Base-by-base conservation (phyloP, 78 protist genomes). In the Isochrysis galbana region DNA sequence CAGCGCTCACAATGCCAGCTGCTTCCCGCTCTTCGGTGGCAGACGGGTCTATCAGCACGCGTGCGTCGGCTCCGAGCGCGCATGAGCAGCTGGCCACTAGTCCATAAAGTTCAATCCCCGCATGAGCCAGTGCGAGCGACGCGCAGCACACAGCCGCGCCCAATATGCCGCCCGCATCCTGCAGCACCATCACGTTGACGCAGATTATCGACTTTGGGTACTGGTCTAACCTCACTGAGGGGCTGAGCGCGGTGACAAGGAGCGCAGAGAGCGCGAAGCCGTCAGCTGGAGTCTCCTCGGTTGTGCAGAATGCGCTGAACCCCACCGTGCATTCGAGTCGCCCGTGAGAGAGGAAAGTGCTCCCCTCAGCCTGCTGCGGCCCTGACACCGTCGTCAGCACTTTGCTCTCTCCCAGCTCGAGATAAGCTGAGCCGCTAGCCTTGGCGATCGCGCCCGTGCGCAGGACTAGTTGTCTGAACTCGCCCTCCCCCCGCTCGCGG, bases 41-140 rank as follows among this genome's bases (percentile, higher is more conserved):
- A 32, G n/a, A 61, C 74, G 23, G 74, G n/a, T 61, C 74, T 3
- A 7, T 23, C n/a, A 61, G 74, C 74, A 61, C 74, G 4, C 74
- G 74, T 2, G 36, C 74, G 29, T 61, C 74, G 23, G 19, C n/a
- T 2, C 39, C 44, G 34, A 70, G 29, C 44, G 41, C 80, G 14
- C 39, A 4, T 0, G 96, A 82, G 87, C 97, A 93, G 25, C 97
- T 87, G 36, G 97, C 94, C 45, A 96, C 97, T 44, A 97, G 45
- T 78, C 94, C 97, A 51, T 61, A 93, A 95, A 96, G 95, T 78
- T 95, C 97, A 1, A 97, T 93, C 46, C 97, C 97, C 5, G 97
- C 98, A 44, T 97, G 95, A 0, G 97, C 97, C 72, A 97, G 80
- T 21, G 98, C 98, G 91, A 96, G 88, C 2, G 94, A 91, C 21